These are phyloP conservation scores for Nicotiana paniculata DNA, from an alignment of 257 asterid species.

Conservation along the genomic window DNA sequence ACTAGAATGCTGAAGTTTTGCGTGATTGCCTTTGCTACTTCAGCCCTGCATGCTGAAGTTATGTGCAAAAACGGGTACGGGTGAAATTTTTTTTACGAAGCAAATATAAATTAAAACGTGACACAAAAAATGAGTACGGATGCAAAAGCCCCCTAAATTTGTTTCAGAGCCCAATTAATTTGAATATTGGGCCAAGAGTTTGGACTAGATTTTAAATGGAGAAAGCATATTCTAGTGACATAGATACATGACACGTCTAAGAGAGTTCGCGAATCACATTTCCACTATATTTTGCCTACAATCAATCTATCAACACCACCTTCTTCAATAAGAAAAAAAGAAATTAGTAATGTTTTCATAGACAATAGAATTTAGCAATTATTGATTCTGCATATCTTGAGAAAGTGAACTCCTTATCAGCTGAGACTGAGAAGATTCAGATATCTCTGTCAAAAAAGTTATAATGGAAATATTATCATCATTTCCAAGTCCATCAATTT, in stretches of 20 bases:
- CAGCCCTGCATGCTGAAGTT: no score
- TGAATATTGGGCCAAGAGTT: no score
- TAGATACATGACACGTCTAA: background rate
- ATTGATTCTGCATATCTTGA: background rate
- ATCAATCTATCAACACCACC: background rate
- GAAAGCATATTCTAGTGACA: background rate
- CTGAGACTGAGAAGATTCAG: background rate
- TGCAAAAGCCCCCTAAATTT: no score
- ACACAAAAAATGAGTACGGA: no score
- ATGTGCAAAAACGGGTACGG: no score
- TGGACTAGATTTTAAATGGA: no score
- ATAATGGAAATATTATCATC: constrained; percentile 6
- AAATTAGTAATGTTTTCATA: background rate
- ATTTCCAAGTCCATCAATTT: background rate
- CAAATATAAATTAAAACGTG: no score
- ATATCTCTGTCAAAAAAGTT: background rate
- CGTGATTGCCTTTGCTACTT: no score
- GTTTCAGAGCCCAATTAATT: no score
- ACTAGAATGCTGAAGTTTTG: no score
- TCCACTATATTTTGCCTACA: background rate
- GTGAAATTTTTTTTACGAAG: no score
- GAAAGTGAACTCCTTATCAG: constrained; percentile 6
- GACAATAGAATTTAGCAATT: background rate
- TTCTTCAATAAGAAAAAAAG: background rate
- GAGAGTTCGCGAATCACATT: background rate